Evolutionary conservation across 2,329 filamentous ascomycete species (phyloP).

Genomic region (Alternaria panax): DNA sequence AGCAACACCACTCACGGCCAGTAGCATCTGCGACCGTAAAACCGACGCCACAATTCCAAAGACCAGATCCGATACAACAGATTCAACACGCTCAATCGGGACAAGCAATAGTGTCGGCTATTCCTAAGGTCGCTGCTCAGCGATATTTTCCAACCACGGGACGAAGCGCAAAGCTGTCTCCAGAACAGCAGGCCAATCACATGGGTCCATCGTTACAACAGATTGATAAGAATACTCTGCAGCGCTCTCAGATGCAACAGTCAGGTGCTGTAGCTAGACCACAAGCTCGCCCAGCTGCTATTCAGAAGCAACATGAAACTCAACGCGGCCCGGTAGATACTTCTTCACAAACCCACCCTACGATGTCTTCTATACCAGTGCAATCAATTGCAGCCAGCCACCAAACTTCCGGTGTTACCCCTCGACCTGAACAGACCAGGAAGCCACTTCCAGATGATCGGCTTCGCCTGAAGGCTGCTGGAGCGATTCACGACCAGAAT

Average conservation of each 20-base stretch:
- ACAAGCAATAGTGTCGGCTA: too few relatives aligned
- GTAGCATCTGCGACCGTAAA: not conserved
- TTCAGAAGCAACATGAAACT: too few relatives aligned
- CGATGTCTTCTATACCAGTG: too few relatives aligned
- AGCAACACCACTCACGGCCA: not conserved
- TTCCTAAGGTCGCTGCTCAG: too few relatives aligned
- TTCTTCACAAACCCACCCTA: too few relatives aligned
- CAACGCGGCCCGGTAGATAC: too few relatives aligned
- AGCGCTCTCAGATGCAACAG: not conserved
- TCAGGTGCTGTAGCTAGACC: not conserved
- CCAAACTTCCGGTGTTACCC: not conserved
- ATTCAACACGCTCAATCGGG: too few relatives aligned
- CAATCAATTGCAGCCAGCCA: not conserved
- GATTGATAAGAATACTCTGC: not conserved
- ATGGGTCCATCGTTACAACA: not conserved
- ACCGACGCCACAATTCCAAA: not conserved
- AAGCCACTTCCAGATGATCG: not conserved
- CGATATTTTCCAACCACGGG: not conserved
- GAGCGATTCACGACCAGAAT: not conserved
- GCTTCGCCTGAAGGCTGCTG: not conserved
- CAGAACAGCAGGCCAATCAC: not conserved
- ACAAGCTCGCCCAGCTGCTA: not conserved
- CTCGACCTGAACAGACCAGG: too few relatives aligned
- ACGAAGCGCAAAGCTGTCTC: not conserved
- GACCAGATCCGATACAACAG: too few relatives aligned